These are phyloP conservation scores for Solanum pimpinellifolium DNA, from an alignment of 257 asterid species.

Conservation along the genomic window DNA sequence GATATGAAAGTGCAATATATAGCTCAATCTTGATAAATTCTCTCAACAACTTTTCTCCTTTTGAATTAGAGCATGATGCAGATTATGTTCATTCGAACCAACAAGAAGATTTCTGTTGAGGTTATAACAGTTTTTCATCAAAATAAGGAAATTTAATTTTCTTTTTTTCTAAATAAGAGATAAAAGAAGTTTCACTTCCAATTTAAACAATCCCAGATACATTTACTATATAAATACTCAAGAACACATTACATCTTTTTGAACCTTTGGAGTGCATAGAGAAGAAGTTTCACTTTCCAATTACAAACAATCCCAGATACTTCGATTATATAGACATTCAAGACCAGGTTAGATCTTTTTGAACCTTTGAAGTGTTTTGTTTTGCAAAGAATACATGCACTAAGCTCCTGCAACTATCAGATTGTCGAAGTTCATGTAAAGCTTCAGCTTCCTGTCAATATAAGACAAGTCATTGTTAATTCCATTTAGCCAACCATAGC, in stretches of 20 bases:
- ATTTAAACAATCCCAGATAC: not conserved
- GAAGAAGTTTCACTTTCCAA: not conserved
- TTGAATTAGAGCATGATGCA: not conserved
- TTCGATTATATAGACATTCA: not conserved
- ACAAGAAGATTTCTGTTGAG: not conserved
- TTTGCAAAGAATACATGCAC: conserved; percentile 49
- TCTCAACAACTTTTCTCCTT: not conserved
- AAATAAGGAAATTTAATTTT: not conserved
- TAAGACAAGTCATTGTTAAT: not conserved
- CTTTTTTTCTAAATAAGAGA: not conserved
- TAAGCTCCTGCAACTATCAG: conserved; percentile 42
- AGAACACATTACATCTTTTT: conserved; percentile 2
- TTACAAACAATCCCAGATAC: not conserved
- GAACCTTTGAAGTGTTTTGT: conserved; percentile 38
- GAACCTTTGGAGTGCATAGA: conserved; percentile 25
- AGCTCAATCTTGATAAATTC: not conserved
- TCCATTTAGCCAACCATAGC: not conserved
- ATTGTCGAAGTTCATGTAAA: conserved; percentile 45
- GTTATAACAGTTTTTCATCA: not conserved
- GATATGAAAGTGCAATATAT: not conserved
- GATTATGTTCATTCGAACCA: not conserved
- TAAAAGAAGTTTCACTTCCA: not conserved
- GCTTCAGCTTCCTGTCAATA: conserved; percentile 45
- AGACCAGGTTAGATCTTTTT: conserved; percentile 1
- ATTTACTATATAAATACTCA: not conserved